Evolutionary conservation across 495 filamentous ascomycete genomes (phyloP), one percentile per base, ranked within the genome.

Genomic region (Trichoderma gamsii): DNA sequence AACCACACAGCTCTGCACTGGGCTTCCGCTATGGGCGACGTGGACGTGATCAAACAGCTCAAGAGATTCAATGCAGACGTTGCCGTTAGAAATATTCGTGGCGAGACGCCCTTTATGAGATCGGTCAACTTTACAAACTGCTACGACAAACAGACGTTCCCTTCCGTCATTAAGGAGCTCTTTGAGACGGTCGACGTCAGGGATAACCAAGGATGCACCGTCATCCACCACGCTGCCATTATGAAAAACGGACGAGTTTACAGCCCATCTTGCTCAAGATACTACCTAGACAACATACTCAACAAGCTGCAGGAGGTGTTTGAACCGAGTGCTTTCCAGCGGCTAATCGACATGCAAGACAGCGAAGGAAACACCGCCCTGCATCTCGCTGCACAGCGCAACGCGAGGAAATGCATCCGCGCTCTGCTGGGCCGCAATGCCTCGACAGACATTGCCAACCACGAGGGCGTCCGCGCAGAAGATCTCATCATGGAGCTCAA

Each of bases 21-120:
- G 95, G 95, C 92, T 21, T 90, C 91, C 68, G 90, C 95, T n/a
- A 98, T 99, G 95, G 95, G 94, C 51, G 95, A 99, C 73, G 79
- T 97, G 21, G 90, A 92, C 35, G 90, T 98, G 41, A 91, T 97
- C 67, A 90, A 88, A 74, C 87, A 94, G 72, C 80, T 99, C 4
- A 87, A 94, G 68, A 83, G 85, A 15, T 90, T 91, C 66, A 87
- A 88, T 43, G 93, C 93, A 12, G 85, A 86, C 66, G 77, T 89
- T 16, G 85, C 85, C 41, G 82, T 85, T 8, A 81, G 87, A 63
- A 94, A 93, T 56, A 79, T 86, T 23, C 89, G 91, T 64, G 93
- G 93, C 66, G 95, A 98, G 77, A 97, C 96, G 0, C 93, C 96
- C 0, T 84, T 99, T 61, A 96, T 98, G 83, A 88, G 93, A n/a